A percentile compares a stretch with the other conserved stretches of the same genome.
Conservation (phyloP, 1,284 basidiomycete species). For the Ganoderma lucidum region DNA sequence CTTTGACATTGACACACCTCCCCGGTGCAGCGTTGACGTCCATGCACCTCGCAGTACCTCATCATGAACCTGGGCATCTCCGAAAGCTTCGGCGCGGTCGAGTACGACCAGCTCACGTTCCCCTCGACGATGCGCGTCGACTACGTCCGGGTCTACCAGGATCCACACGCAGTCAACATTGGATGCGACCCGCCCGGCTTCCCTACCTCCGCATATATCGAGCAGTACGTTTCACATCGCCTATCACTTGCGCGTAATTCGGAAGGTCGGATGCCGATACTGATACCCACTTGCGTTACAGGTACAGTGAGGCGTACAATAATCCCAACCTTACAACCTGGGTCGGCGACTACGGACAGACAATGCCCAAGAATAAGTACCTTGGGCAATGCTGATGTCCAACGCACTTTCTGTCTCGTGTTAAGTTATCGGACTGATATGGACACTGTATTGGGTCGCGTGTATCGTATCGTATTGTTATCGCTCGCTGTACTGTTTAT, state of each 20-base stretch:
- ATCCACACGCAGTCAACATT: slow-evolving; percentile 70
- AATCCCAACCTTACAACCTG: slow-evolving; percentile 51
- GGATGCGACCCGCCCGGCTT: slow-evolving; percentile 85
- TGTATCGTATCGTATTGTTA: slow-evolving; percentile 1
- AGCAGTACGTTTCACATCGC: slow-evolving; percentile 53
- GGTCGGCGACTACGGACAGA: slow-evolving; percentile 44
- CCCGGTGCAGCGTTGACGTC: neutral
- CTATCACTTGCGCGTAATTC: neutral
- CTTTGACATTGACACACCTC: neutral
- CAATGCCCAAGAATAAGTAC: slow-evolving; percentile 43
- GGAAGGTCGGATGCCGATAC: neutral
- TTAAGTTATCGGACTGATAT: neutral
- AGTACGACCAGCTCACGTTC: slow-evolving; percentile 71
- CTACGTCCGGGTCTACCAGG: slow-evolving; percentile 87
- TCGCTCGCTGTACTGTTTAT: slow-evolving; percentile 1
- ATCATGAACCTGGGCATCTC: slow-evolving; percentile 86
- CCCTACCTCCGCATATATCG: slow-evolving; percentile 83
- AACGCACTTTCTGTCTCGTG: neutral
- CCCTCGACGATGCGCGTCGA: slow-evolving; percentile 81
- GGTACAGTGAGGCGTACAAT: slow-evolving; percentile 45
- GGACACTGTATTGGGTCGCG: neutral
- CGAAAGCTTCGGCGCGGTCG: slow-evolving; percentile 73
- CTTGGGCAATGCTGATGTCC: slow-evolving; percentile 9
- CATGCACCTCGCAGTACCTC: slow-evolving; percentile 61
- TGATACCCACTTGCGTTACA: slow-evolving; percentile 10